phyloP scores from a whole-genome alignment of 2,329 filamentous ascomycete genomes.

The Aspergillus sergii region DNA sequence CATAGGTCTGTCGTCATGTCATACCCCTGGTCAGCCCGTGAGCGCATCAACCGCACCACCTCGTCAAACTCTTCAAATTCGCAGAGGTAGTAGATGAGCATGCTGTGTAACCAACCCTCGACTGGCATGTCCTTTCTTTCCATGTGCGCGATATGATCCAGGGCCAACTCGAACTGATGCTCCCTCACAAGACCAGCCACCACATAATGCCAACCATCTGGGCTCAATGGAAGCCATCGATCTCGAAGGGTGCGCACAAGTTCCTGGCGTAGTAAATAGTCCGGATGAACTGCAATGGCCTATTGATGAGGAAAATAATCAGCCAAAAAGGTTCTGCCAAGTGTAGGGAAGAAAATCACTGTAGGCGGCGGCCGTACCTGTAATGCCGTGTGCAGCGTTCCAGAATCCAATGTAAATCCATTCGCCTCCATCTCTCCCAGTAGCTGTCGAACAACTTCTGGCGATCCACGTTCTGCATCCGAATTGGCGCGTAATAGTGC shows the following conservation, averaged over 20 bases:
- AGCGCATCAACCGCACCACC: slow-evolving; percentile 67
- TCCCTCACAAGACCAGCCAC: slow-evolving; percentile 77
- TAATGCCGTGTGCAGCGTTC: slow-evolving; percentile 72
- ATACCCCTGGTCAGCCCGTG: slow-evolving; percentile 52
- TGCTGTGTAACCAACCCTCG: slow-evolving; percentile 74
- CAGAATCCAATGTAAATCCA: slow-evolving; percentile 64
- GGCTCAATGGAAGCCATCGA: slow-evolving; percentile 68
- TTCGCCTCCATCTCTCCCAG: slow-evolving; percentile 70
- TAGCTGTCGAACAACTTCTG: slow-evolving; percentile 63
- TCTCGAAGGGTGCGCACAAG: slow-evolving; percentile 67
- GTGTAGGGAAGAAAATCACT: not conserved
- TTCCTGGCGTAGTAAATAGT: slow-evolving; percentile 73
- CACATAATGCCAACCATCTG: slow-evolving; percentile 66
- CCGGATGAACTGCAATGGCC: slow-evolving; percentile 79
- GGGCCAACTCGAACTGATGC: slow-evolving; percentile 77
- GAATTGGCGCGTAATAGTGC: slow-evolving; percentile 74
- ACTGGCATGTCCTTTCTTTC: slow-evolving; percentile 57
- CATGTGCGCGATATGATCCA: slow-evolving; percentile 70
- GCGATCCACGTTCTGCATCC: slow-evolving; percentile 65
- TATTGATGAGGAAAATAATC: slow-evolving; percentile 30
- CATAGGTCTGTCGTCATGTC: slow-evolving; percentile 63
- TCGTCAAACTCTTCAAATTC: slow-evolving; percentile 76
- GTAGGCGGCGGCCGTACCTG: slow-evolving; percentile 50
- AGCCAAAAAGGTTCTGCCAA: not conserved
- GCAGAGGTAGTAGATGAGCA: slow-evolving; percentile 73